Evolutionary conservation across 768 basidiomycete species (phyloP), one percentile per base, ranked within the genome.

Genomic region (Podaxis sp.): DNA sequence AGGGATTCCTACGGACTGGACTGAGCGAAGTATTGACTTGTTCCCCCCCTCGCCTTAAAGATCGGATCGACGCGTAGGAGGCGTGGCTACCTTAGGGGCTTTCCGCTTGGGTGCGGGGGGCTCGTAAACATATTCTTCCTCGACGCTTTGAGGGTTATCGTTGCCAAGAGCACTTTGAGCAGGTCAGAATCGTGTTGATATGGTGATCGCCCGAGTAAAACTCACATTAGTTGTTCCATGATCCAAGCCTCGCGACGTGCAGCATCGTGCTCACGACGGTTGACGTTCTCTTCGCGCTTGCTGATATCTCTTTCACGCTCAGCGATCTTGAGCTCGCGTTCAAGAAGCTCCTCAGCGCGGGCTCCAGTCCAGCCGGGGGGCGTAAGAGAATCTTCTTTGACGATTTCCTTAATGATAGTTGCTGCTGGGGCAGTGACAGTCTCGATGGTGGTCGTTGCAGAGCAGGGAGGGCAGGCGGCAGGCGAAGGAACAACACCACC

Each of bases 41-140:
- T 71, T 68, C 86, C 92, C 86, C 90, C 90, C 92, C 89, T 93
- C 92, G 91, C 92, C 92, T 92, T 88, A 93, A 84, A 92, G 88
- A 88, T 92, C 90, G 79, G 90, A 88, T 84, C 89, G 91, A 85
- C 90, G 90, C 81, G 85, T 85, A 80, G 80, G 79, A 80, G 88
- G 86, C 80, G 89, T 85, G 77, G 90, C 85, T 93, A 93, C 92
- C 92, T 93, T 93, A 87, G 86, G 79, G 87, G 85, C 79, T 87
- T 88, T 92, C 77, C 89, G 87, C 79, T 87, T 89, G 63, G 82
- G 67, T 69, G 75, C 78, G 66, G 82, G 77, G 36, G 86, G 87
- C 74, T 92, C 91, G 82, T 92, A 93, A 54, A 87, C 76, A 73
- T 88, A 86, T 72, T 93, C 92, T 72, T 93, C 92, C 72, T 93